These are phyloP conservation scores for Ustilaginoidea virens DNA, from an alignment of 2,329 filamentous ascomycete genomes.

Conservation along the genomic window DNA sequence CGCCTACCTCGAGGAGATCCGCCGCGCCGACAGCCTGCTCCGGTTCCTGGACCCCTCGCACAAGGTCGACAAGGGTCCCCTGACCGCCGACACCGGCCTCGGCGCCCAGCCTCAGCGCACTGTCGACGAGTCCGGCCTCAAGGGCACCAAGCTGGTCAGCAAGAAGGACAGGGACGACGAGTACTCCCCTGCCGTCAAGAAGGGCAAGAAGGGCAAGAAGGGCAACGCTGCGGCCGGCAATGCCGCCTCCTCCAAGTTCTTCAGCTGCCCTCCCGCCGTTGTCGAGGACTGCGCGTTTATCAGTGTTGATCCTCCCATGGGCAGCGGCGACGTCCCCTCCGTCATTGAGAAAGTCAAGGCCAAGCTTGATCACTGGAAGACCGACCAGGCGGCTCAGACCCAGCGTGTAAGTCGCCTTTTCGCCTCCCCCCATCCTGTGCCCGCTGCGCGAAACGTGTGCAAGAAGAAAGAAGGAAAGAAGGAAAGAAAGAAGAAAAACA, in stretches of 20 bases:
- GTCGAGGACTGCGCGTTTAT: constrained; percentile 81
- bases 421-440: neutral
- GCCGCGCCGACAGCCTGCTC: constrained; percentile 73
- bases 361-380: constrained; percentile 85
- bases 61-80: constrained; percentile 49
- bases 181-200: constrained; percentile 68
- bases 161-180: constrained; percentile 84
- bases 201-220: constrained; percentile 75
- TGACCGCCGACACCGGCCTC: constrained; percentile 54
- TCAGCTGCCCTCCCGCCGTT: constrained; percentile 79
- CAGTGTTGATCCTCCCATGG: constrained; percentile 77
- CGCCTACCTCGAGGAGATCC: constrained; percentile 86
- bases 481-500: too few relatives aligned
- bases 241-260: constrained; percentile 36
- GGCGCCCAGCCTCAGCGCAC: constrained; percentile 67
- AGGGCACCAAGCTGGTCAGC: constrained; percentile 68
- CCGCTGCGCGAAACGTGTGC: neutral
- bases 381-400: constrained; percentile 78
- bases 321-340: constrained; percentile 62
- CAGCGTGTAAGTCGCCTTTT: constrained; percentile 62
- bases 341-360: constrained; percentile 80
- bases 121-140: constrained; percentile 69
- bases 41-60: constrained; percentile 76
- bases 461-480: neutral
- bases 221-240: constrained; percentile 31